Evolutionary conservation across 768 basidiomycete genomes (phyloP), one percentile per base, ranked within the genome.

Genomic region (Rhodosporidiobolus sp.): DNA sequence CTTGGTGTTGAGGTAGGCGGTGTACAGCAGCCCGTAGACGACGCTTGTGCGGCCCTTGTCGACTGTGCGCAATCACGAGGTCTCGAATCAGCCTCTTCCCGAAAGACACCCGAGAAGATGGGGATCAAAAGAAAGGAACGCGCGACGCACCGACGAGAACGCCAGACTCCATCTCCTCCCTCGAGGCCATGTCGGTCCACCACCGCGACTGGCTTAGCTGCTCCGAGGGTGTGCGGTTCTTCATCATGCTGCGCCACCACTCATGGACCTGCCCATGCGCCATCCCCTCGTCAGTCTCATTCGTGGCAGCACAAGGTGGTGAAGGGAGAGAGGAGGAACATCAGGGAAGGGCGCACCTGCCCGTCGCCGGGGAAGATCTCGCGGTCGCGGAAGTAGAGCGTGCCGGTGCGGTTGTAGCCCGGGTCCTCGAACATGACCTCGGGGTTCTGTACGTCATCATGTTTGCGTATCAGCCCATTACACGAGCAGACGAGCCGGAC

Each of bases 101-200:
- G 14, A 43, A 43, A 9, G 57, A 4, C 38, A 43, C 26, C 38
- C 7, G 26, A 43, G 20, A 26, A 24, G 35, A 58, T 9, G 22
- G 38, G 3, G 14, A n/a, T n/a, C n/a, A n/a, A n/a, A n/a, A n/a
- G n/a, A 14, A 14, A 43, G 38, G 38, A 43, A 14, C 38, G 38
- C 38, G 14, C 7, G 35, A 58, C 57, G 34, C 24, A 58, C 57
- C 57, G 20, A 70, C 71, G 62, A 76, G 63, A 26, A 76, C 75
- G 19, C 75, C 75, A 26, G 61, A 64, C 69, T 76, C 75, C 75
- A 73, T 73, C 68, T 76, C 75, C 54, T 76, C 75, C 34, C 75
- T 64, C 12, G 35, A 46, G 0, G 75, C 72, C 58, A 61, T 56
- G 28, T 73, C 72, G 16, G 28, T 52, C 65, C 66, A 76, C 65